Evolutionary conservation across 2,329 filamentous ascomycete species (phyloP).

Genomic region (Alternaria viburni): DNA sequence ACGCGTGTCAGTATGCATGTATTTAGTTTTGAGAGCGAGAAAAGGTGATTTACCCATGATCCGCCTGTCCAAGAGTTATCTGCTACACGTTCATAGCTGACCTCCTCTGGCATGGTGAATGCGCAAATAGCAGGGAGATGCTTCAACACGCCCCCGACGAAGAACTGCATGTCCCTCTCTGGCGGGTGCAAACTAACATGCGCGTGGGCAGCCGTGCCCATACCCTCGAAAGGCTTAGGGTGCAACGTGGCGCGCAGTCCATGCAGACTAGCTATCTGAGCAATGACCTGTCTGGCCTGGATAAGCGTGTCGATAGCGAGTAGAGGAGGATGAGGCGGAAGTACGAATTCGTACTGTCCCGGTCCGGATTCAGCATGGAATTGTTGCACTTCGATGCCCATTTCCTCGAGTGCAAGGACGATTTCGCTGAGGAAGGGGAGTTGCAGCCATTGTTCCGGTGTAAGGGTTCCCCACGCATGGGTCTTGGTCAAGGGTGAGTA

Average conservation of each 20-base stretch:
- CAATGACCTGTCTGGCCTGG: constrained; percentile 73
- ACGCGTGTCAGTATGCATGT: constrained; percentile 32
- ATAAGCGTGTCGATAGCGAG: constrained; percentile 74
- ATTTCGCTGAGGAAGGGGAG: constrained; percentile 70
- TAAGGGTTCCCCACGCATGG: constrained; percentile 74
- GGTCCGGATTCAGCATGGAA: constrained; percentile 76
- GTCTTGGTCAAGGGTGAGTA: constrained; percentile 62
- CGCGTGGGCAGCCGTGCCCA: constrained; percentile 71
- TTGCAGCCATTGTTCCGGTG: constrained; percentile 66
- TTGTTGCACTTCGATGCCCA: constrained; percentile 72
- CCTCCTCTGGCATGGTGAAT: constrained; percentile 69
- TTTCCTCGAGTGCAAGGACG: constrained; percentile 62
- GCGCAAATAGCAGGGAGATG: constrained; percentile 72
- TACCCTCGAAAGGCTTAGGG: constrained; percentile 68
- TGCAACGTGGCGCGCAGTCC: constrained; percentile 74
- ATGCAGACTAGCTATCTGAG: constrained; percentile 66
- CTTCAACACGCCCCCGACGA: constrained; percentile 69
- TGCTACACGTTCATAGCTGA: constrained; percentile 72
- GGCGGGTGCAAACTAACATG: constrained; percentile 70
- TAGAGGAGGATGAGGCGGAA: constrained; percentile 68
- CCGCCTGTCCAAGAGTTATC: constrained; percentile 60
- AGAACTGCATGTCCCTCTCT: constrained; percentile 68
- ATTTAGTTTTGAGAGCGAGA: background rate
- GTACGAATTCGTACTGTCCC: constrained; percentile 79
- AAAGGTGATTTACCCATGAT: constrained; percentile 1